Base-by-base conservation (phyloP, 75 land plant genomes). In the Isoetes taiwanensis region DNA sequence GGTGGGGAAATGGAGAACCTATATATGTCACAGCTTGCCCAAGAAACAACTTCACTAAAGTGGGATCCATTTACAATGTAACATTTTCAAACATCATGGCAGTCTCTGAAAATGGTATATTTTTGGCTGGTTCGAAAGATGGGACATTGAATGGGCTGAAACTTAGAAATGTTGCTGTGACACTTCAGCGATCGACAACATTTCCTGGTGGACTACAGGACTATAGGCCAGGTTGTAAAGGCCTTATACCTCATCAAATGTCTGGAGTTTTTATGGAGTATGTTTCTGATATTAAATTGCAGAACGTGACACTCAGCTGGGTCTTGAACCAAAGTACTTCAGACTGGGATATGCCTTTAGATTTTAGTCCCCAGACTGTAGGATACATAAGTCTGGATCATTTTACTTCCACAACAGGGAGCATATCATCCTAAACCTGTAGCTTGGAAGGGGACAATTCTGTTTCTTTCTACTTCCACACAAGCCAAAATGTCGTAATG, bases 1-100 rank as follows among this genome's bases (percentile, higher is more conserved):
- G 96, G 96, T 85, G 96, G 96, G 96, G 96, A 33, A 63, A 86
- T 35, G 96, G 84, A 1, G 91, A 90, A 65, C 91, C 96, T 0
- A 86, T 90, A 28, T 90, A 90, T 52, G 57, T 90, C 5, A 90
- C 87, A 1, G 74, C 84, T 4, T 90, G 96, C 59, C 79, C 83
- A 11, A 48, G 91, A n/a, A 41, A 75, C 25, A 30, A 65, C 0
- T 38, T 33, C 4, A 75, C 96, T 5, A 54, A 30, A 30, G 57
- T 70, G 3, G 96, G 96, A 2, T 73, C 80, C 16, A 79, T 86
- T 54, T 66, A 65, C 28, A 67, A 82, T 30, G 39, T 90, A 21
- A 61, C 23, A 21, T 90, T 82, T 41, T 32, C 66, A 28, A 90
- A 90, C 65, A 86, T 90, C 19, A 72, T 78, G 0, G 63, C 80